Evolutionary conservation across 2,329 filamentous ascomycete species (phyloP), one percentile per base, ranked within the genome.

Genomic region (Fusarium aywerte): DNA sequence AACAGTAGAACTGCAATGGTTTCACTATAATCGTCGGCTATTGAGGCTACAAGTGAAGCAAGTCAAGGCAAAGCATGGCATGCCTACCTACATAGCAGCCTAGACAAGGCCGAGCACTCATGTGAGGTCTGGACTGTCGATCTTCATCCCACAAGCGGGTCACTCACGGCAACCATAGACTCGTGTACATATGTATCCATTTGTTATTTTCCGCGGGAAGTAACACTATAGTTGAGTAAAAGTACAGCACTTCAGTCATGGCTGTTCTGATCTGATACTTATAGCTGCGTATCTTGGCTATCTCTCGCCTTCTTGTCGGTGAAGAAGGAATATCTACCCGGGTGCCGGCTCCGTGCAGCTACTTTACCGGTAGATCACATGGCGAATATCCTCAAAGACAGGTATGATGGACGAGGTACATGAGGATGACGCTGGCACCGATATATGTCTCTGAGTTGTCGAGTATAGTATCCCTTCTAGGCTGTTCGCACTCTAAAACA

Each of bases 111-210:
- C 45, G 12, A 51, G 61, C 54, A 59, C 25, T 44, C 39, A 29
- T 40, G 35, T 29, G 47, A 61, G 42, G 40, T 58, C 61, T 49
- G 32, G 50, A 43, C 39, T 61, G 67, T 58, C 58, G 65, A 71
- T 70, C 69, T 58, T 70, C 62, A 60, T 65, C 65, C 49, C 20
- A 50, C 65, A 44, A 63, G 60, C 45, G 51, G 47, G 55, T 31
- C 42, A 35, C 39, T 64, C 27, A 10, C 27, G 8, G 60, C 31
- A 51, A 62, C 58, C 54, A 42, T 42, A 53, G 25, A 27, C 44
- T 18, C 32, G 9, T 13, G 16, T 25, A 29, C 15, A 25, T 48
- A 12, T 23, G 27, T 48, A 33, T 20, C 31, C 32, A 42, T 55
- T 25, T 62, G 57, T 53, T 51, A 36, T 68, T 39, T 45, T 45